Conservation (phyloP, 495 filamentous ascomycete genomes). For the Saxispiralis lemnorum region DNA sequence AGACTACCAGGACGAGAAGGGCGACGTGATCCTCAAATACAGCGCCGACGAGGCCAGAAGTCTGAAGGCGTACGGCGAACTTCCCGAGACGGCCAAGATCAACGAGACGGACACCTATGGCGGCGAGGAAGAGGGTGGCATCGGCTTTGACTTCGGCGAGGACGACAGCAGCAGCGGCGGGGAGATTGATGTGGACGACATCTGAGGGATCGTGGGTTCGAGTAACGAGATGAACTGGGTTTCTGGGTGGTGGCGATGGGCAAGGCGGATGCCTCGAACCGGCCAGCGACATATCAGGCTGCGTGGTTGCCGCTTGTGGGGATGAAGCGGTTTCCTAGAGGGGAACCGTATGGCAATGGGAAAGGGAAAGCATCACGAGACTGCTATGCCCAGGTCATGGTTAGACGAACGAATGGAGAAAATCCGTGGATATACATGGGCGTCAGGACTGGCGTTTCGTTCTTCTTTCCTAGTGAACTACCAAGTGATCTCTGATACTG, state of each 20-base stretch:
- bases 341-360: too few relatives aligned
- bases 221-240: not conserved
- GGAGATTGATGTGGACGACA: slow-evolving; percentile 60
- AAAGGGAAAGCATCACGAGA: too few relatives aligned
- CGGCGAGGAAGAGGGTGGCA: slow-evolving; percentile 54
- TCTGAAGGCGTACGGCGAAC: slow-evolving; percentile 89
- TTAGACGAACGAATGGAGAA: too few relatives aligned
- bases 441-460: too few relatives aligned
- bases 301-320: too few relatives aligned
- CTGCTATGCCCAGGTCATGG: too few relatives aligned
- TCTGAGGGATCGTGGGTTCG: slow-evolving; percentile 28
- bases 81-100: slow-evolving; percentile 96
- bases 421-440: too few relatives aligned
- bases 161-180: slow-evolving; percentile 28
- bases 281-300: too few relatives aligned
- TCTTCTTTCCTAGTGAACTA: too few relatives aligned
- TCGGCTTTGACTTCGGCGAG: slow-evolving; percentile 72
- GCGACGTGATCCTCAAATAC: slow-evolving; percentile 98
- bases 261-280: too few relatives aligned
- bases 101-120: slow-evolving; percentile 95
- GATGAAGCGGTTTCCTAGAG: too few relatives aligned
- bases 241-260: not conserved
- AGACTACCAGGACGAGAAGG: slow-evolving; percentile 98
- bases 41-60: slow-evolving; percentile 87
- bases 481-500: too few relatives aligned